Evolutionary conservation across 2,329 filamentous ascomycete genomes (phyloP).

Genomic region (Alternaria gaisen): DNA sequence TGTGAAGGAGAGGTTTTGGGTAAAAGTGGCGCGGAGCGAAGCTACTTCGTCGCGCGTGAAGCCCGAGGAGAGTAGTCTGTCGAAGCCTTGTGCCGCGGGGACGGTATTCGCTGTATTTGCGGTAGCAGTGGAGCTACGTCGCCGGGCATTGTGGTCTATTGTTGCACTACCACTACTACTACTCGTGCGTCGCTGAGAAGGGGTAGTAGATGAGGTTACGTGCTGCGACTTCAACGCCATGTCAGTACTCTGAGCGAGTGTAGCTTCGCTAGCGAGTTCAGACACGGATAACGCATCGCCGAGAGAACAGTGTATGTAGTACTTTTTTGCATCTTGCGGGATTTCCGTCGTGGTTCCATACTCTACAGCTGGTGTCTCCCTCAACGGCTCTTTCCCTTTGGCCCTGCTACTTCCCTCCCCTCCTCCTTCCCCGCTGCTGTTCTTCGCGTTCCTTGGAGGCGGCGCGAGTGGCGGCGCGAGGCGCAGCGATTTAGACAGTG

Average conservation of each 20-base stretch:
- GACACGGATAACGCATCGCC: conserved; percentile 72
- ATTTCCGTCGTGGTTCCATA: conserved; percentile 26
- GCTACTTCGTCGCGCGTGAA: conserved; percentile 86
- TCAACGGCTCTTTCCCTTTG: conserved; percentile 74
- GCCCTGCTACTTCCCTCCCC: conserved; percentile 62
- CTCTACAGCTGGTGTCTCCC: conserved; percentile 51
- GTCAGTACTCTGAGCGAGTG: conserved; percentile 52
- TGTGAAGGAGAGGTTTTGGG: conserved; percentile 80
- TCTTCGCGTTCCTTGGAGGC: conserved; percentile 47
- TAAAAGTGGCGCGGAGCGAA: conserved; percentile 85
- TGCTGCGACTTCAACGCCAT: conserved; percentile 45
- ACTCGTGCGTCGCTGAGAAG: conserved; percentile 25
- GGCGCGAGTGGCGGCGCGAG: conserved; percentile 63
- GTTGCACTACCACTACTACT: conserved; percentile 17
- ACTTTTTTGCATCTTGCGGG: conserved; percentile 57
- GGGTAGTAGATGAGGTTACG: conserved; percentile 11
- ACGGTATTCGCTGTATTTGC: conserved; percentile 63
- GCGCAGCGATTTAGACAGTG: conserved; percentile 74
- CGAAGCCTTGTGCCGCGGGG: conserved; percentile 86
- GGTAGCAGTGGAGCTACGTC: conserved; percentile 26
- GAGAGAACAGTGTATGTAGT: conserved; percentile 96
- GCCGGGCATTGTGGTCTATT: conserved; percentile 15
- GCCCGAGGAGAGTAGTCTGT: conserved; percentile 80
- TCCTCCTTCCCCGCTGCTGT: conserved; percentile 19
- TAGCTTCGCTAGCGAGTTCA: conserved; percentile 75